Conservation (phyloP, 2,329 filamentous ascomycete genomes). For the Sphaerulina vaccinii region DNA sequence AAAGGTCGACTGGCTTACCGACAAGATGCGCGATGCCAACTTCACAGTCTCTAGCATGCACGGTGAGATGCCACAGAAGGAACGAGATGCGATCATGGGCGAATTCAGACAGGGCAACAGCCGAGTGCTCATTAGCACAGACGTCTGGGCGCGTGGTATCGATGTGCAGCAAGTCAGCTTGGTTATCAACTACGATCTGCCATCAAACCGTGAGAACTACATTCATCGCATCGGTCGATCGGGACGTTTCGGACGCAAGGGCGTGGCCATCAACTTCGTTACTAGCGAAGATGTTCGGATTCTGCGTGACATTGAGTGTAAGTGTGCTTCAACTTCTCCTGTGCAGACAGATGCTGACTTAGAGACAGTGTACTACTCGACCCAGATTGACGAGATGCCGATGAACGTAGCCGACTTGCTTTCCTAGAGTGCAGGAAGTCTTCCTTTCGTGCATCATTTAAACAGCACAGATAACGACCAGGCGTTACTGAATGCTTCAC, state of each 20-base stretch:
- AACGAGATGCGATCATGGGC: conserved; percentile 98
- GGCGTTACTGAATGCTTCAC: conserved; percentile 11
- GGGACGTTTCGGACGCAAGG: conserved; percentile 94
- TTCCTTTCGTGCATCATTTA: not conserved
- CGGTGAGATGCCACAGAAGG: conserved; percentile 97
- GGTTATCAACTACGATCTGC: conserved; percentile 98
- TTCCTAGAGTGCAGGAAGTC: conserved; percentile 22
- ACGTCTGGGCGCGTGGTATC: conserved; percentile 97
- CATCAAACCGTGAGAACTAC: conserved; percentile 98
- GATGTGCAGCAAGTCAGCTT: conserved; percentile 97
- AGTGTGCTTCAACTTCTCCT: conserved; percentile 39
- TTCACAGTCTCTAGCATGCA: conserved; percentile 99
- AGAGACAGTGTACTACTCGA: conserved; percentile 79
- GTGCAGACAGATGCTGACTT: not conserved
- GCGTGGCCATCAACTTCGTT: conserved; percentile 99
- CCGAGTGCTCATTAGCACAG: conserved; percentile 92
- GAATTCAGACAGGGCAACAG: conserved; percentile 97
- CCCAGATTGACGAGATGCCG: conserved; percentile 97
- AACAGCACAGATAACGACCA: not conserved
- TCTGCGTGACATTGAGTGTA: conserved; percentile 91
- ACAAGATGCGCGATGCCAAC: conserved; percentile 98
- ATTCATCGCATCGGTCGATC: conserved; percentile 97
- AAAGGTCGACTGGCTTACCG: conserved; percentile 99
- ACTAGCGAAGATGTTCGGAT: conserved; percentile 98
- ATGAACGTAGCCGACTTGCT: conserved; percentile 66